Evolutionary conservation across 257 asterid species (phyloP), one percentile per base, ranked within the genome.

Genomic region (Fraxinus excelsior): DNA sequence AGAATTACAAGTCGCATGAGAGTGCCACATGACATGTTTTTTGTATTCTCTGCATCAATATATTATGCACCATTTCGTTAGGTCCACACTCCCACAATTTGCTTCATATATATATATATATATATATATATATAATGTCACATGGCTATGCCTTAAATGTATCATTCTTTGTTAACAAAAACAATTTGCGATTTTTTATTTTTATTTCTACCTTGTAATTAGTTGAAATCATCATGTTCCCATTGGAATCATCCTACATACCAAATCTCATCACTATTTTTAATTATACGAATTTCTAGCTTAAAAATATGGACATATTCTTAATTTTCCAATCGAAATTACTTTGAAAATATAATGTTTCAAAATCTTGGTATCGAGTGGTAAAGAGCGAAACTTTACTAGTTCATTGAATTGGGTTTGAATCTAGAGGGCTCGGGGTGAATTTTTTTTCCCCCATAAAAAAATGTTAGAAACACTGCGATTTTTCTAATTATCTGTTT

Each of bases 1-100:
- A 62, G 67, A 62, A 62, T 26, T 62, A 62, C 34, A 62, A 62
- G 67, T 25, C 67, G 18, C 67, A 25, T 62, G 34, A 62, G 67
- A 26, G 2, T 14, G 31, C 34, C 67, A 62, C 67, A 12, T 23
- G 67, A 62, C 34, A 62, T 62, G 67, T 23, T 62, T 9, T 23
- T 62, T 62, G 28, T 62, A 25, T 62, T 62, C 31, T 9, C 13
- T 25, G 29, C 31, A 56, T 56, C 26, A 21, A 7, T 56, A 7
- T 19, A 8, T 2, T n/a, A 56, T 56, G 65, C 65, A 56, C 65
- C 65, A 21, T 56, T 56, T 56, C 3, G 26, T 10, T 1, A 25
- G 67, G 67, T 23, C 67, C 67, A 62, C 67, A 25, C 34, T 8
- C 32, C 32, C 34, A 23, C 67, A 62, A 62, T 62, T 62, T 23